These are phyloP conservation scores for Exobasidium rhododendri DNA, from an alignment of 1,284 basidiomycete species.

Conservation along the genomic window DNA sequence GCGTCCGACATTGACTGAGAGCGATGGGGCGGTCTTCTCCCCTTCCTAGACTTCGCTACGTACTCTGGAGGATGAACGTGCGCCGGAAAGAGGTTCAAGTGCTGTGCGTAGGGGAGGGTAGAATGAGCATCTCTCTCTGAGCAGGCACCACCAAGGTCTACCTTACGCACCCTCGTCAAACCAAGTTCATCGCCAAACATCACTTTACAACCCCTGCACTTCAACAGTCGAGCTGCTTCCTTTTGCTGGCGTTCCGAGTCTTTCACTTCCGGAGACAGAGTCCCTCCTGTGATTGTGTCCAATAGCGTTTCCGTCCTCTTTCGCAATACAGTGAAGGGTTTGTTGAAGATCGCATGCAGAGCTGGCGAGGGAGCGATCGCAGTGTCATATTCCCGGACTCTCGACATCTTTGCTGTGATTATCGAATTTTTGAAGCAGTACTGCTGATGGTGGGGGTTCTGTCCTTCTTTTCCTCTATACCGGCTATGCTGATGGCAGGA, in stretches of 20 bases:
- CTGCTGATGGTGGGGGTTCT: too few species aligned
- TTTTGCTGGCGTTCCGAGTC: background rate
- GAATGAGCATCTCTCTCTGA: too few species aligned
- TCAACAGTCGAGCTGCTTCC: background rate
- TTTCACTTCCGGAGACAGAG: background rate
- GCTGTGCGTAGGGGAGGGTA: too few species aligned
- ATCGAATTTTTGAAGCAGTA: too few species aligned
- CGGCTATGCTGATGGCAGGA: too few species aligned
- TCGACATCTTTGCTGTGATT: too few species aligned
- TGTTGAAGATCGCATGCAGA: constrained; percentile 2
- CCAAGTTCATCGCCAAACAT: constrained; percentile 2
- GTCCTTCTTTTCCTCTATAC: too few species aligned
- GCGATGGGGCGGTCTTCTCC: background rate
- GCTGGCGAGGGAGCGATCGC: constrained; percentile 1
- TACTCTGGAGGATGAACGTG: background rate
- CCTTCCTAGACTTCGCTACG: background rate
- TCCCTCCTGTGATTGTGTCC: constrained; percentile 6
- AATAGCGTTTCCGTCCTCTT: constrained; percentile 10
- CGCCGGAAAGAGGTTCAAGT: constrained; percentile 3
- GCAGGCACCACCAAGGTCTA: too few species aligned
- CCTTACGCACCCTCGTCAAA: background rate
- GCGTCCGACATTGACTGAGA: background rate
- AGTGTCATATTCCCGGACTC: background rate
- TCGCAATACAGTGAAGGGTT: constrained; percentile 1
- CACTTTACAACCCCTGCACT: background rate